phyloP scores from a whole-genome alignment of 352 stramenopile species.

The Bremia lactucae region DNA sequence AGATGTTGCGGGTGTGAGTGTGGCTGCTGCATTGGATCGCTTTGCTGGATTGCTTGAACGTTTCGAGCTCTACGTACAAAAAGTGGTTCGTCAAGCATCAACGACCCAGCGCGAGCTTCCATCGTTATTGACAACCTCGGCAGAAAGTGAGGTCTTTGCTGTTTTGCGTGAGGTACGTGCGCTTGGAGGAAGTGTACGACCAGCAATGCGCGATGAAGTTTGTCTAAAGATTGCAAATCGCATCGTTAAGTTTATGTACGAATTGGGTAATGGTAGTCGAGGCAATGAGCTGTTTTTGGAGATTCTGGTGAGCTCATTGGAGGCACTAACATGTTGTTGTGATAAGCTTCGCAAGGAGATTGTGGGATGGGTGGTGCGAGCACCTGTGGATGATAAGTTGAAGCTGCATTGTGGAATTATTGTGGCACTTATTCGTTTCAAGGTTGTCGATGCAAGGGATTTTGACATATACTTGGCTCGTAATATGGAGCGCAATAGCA shows the following conservation, averaged over 20 bases:
- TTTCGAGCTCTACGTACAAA: constrained; percentile 84
- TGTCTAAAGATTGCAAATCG: constrained; percentile 93
- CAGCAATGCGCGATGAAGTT: constrained; percentile 78
- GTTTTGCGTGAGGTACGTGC: constrained; percentile 71
- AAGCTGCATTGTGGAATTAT: constrained; percentile 94
- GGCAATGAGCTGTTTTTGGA: constrained; percentile 91
- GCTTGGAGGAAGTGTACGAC: constrained; percentile 65
- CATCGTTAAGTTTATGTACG: constrained; percentile 97
- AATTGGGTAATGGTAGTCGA: constrained; percentile 69
- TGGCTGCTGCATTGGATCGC: constrained; percentile 62
- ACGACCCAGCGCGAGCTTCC: constrained; percentile 67
- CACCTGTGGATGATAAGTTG: constrained; percentile 89
- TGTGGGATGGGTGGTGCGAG: constrained; percentile 89
- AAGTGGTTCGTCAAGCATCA: constrained; percentile 65
- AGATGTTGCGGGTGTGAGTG: constrained; percentile 44
- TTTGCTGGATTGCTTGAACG: constrained; percentile 80
- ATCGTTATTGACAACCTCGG: constrained; percentile 51
- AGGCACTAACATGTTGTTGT: constrained; percentile 87
- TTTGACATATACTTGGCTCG: constrained; percentile 92
- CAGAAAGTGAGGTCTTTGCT: constrained; percentile 77
- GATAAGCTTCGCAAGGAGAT: constrained; percentile 92
- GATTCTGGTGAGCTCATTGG: constrained; percentile 90
- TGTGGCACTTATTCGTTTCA: constrained; percentile 90
- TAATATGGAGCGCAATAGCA: constrained; percentile 90
- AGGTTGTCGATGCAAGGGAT: constrained; percentile 88